A percentile compares a stretch with the other conserved stretches of the same genome.
phyloP scores from a whole-genome alignment of 331 rosid genomes.

The Phaseolus coccineus region DNA sequence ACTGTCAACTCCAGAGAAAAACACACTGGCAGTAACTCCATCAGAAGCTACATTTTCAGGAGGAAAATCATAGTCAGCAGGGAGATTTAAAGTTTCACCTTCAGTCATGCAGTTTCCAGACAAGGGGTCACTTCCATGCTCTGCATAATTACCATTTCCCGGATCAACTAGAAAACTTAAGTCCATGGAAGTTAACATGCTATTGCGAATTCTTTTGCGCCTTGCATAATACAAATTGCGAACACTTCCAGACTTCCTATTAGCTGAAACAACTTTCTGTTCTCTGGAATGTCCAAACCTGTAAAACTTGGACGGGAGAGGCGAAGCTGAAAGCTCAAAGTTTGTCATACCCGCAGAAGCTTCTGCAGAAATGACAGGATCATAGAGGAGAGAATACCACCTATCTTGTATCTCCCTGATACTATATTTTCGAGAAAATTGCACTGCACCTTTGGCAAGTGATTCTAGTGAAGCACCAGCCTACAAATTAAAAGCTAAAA shows the following conservation, averaged over 20 bases:
- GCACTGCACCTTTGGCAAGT: conserved; percentile 97
- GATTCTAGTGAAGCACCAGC: conserved; percentile 98
- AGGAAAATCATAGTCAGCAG: conserved; percentile 53
- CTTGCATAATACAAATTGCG: conserved; percentile 71
- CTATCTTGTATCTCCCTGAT: conserved; percentile 80
- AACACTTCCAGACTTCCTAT: conserved; percentile 75
- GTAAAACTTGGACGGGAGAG: conserved; percentile 58
- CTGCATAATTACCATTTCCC: conserved; percentile 44
- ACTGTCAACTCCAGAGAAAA: conserved; percentile 55
- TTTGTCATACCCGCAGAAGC: conserved; percentile 67
- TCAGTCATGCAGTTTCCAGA: conserved; percentile 57
- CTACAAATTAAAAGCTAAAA: conserved; percentile 55
- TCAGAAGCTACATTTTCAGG: conserved; percentile 47
- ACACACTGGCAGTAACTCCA: conserved; percentile 45
- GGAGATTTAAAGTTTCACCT: conserved; percentile 53
- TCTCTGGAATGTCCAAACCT: conserved; percentile 65
- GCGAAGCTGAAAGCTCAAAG: conserved; percentile 57
- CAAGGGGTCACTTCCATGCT: conserved; percentile 54
- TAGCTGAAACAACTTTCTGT: conserved; percentile 53
- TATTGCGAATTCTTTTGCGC: conserved; percentile 72
- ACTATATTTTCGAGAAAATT: conserved; percentile 80
- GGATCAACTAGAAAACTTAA: conserved; percentile 71
- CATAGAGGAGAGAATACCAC: conserved; percentile 84
- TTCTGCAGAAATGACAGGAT: conserved; percentile 66
- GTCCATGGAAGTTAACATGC: conserved; percentile 59